These are phyloP conservation scores for Lepraria neglecta DNA, from an alignment of 495 filamentous ascomycete genomes.

Conservation along the genomic window DNA sequence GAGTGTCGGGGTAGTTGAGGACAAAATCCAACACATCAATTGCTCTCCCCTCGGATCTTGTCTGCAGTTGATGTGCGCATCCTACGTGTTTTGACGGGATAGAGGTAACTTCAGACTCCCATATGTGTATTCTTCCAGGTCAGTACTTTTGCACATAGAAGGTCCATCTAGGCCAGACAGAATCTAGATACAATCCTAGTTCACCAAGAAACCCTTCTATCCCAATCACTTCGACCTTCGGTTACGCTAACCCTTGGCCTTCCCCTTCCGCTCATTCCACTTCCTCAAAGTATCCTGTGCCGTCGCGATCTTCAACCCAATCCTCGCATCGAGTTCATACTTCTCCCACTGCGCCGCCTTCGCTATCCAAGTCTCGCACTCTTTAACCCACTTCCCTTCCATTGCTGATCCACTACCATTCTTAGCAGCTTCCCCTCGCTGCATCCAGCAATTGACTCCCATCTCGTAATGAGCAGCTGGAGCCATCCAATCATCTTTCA, in stretches of 20 bases:
- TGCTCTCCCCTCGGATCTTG: too few species aligned
- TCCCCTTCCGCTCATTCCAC: slow-evolving; percentile 40
- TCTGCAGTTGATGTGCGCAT: too few species aligned
- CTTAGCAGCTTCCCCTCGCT: slow-evolving; percentile 32
- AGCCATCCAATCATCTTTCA: slow-evolving; percentile 74
- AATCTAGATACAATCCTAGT: background rate
- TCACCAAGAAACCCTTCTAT: background rate
- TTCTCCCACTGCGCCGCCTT: slow-evolving; percentile 78
- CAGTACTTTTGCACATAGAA: background rate
- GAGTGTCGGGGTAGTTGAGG: too few species aligned
- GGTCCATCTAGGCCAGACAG: too few species aligned
- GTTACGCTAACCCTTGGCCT: background rate
- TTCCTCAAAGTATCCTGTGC: slow-evolving; percentile 70
- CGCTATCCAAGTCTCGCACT: slow-evolving; percentile 67
- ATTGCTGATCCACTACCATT: slow-evolving; percentile 31
- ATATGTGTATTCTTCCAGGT: too few species aligned
- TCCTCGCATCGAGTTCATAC: slow-evolving; percentile 79
- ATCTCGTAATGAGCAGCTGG: slow-evolving; percentile 86
- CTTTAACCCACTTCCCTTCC: slow-evolving; percentile 49
- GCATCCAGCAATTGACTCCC: slow-evolving; percentile 74
- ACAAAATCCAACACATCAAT: too few species aligned
- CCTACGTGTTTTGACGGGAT: too few species aligned
- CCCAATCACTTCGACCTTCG: background rate
- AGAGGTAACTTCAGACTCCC: too few species aligned
- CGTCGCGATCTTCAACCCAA: slow-evolving; percentile 79